Evolutionary conservation across 23 red algal genomes (phyloP).

Genomic region (Gracilaria gracilis): DNA sequence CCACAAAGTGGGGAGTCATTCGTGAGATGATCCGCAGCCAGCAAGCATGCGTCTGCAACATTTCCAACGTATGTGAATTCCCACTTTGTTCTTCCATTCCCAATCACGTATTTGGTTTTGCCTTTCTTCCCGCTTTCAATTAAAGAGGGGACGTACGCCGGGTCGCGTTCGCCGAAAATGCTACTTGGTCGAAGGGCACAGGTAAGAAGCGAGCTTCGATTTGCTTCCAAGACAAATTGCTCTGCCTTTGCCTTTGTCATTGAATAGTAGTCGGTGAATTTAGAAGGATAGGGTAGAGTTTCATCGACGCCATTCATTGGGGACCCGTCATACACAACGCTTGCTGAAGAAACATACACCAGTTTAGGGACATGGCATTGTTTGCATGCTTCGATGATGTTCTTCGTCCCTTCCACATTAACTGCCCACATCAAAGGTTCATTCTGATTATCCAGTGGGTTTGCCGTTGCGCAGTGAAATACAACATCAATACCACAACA

Average conservation of each 20-base stretch:
- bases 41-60: conserved; percentile 69
- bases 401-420: conserved; percentile 83
- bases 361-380: conserved; percentile 68
- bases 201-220: conserved; percentile 45
- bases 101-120: conserved; percentile 88
- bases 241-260: conserved; percentile 83
- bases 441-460: conserved; percentile 56
- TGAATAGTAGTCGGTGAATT: conserved; percentile 84
- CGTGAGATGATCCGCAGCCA: conserved; percentile 72
- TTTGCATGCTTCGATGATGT: conserved; percentile 84
- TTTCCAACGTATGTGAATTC: conserved; percentile 96
- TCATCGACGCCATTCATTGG: conserved; percentile 86
- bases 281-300: conserved; percentile 51
- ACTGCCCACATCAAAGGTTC: conserved; percentile 81
- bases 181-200: conserved; percentile 62
- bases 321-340: conserved; percentile 85
- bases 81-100: conserved; percentile 82
- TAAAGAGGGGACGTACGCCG: conserved; percentile 78
- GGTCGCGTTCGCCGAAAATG: conserved; percentile 94
- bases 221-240: conserved; percentile 63
- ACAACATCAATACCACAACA: conserved; percentile 54
- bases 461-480: conserved; percentile 64
- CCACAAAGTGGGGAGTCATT: conserved; percentile 56
- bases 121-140: conserved; percentile 72
- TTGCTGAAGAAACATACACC: conserved; percentile 85